Evolutionary conservation across 2,329 filamentous ascomycete species (phyloP), one percentile per base, ranked within the genome.

Genomic region (Fusarium graminum): DNA sequence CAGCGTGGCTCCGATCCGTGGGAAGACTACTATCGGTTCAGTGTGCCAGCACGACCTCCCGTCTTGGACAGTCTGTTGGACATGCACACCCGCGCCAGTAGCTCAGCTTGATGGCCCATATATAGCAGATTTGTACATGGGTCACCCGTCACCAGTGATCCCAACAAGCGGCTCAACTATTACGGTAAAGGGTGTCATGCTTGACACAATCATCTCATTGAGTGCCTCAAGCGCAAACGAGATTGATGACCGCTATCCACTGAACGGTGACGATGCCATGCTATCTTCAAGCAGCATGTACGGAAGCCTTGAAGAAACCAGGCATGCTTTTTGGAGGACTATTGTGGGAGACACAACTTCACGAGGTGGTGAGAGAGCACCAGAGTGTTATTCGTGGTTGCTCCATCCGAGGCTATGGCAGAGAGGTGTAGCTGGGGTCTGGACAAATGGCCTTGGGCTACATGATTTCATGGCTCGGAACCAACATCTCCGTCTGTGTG

Each of bases 51-150:
- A 61, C 5, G 2, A 26, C 2, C 7, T 61, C 3, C 53, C 58
- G 0, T 59, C 58, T 1, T 61, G 58, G 58, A 17, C 22, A 0
- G 34, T 61, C 1, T 61, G 58, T 6, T 61, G 58, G 58, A 38
- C 46, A 12, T 61, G 58, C 14, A 14, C 45, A 4, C 41, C 58
- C 2, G n/a, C 30, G 12, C 58, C 53, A 6, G 39, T 25, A 7
- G 26, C 19, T 12, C 58, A 46, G 4, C 45, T 59, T 11, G 17
- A 36, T 2, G 46, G 53, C 1, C 0, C 2, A 7, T 61, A 61
- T 10, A 16, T 22, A 25, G 29, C 53, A 8, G 53, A 59, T 7
- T 4, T 3, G 4, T 4, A 3, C 0, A 2, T 59, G 0, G n/a
- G 26, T 3, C n/a, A 5, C 1, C 7, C 40, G 26, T 7, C 13